These are phyloP conservation scores for Thermochaetoides thermophila DNA, from an alignment of 495 filamentous ascomycete genomes.

Conservation along the genomic window DNA sequence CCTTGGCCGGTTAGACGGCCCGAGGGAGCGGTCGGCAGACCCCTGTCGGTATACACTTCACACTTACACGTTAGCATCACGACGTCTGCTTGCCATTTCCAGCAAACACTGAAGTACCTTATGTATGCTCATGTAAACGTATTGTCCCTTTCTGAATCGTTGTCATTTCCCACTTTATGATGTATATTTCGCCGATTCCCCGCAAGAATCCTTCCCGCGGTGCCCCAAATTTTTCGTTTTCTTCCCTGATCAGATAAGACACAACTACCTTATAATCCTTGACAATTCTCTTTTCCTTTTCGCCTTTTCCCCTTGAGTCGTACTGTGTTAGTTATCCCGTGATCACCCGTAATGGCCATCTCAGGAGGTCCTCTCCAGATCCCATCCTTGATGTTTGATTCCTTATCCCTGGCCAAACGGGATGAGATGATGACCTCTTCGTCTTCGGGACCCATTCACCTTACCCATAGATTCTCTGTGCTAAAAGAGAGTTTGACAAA, in stretches of 20 bases:
- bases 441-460: slow-evolving; percentile 29
- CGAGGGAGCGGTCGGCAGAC: slow-evolving; percentile 8
- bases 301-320: slow-evolving; percentile 2
- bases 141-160: too few relatives aligned
- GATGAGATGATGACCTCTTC: slow-evolving; percentile 8
- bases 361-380: slow-evolving; percentile 6
- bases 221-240: neutral
- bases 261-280: neutral
- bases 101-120: slow-evolving; percentile 1
- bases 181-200: slow-evolving; percentile 6
- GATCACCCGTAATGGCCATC: slow-evolving; percentile 14
- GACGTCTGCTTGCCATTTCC: neutral
- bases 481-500: slow-evolving; percentile 49
- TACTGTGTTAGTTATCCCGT: neutral
- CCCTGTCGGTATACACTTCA: slow-evolving; percentile 5
- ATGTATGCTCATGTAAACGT: too few relatives aligned
- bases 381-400: slow-evolving; percentile 2
- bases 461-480: slow-evolving; percentile 54
- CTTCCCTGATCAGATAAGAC: neutral
- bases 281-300: neutral
- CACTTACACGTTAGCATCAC: slow-evolving; percentile 4
- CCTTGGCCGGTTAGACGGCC: slow-evolving; percentile 12
- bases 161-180: neutral
- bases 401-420: slow-evolving; percentile 1
- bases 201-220: neutral